Conservation (phyloP, 495 filamentous ascomycete genomes). For the Penicillium steckii region DNA sequence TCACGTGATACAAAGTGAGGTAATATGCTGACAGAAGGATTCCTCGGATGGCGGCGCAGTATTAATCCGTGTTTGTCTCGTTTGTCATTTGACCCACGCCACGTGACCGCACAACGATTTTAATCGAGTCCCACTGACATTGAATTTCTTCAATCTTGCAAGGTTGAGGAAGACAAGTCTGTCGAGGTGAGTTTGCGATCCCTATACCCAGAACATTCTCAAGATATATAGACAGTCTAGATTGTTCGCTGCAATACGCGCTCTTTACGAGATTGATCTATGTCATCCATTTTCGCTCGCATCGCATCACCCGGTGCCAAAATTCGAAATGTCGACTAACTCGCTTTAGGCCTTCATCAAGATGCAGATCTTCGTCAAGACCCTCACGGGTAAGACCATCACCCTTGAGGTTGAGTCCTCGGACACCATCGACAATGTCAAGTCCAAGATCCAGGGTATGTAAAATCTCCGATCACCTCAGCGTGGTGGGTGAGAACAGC, state of each 20-base stretch:
- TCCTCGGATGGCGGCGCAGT: neutral
- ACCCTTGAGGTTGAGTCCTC: slow-evolving; percentile 99
- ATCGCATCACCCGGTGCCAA: neutral
- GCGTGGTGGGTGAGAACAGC: slow-evolving; percentile 6
- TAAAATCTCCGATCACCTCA: neutral
- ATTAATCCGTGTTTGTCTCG: neutral
- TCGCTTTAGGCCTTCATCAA: slow-evolving; percentile 51
- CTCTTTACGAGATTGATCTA: neutral
- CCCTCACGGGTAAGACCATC: slow-evolving; percentile 99
- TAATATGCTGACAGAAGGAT: neutral
- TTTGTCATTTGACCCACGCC: slow-evolving; percentile 9
- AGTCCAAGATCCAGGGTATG: slow-evolving; percentile 82
- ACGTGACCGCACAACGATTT: slow-evolving; percentile 53
- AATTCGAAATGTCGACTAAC: slow-evolving; percentile 9
- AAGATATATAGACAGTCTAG: neutral
- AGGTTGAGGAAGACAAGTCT: slow-evolving; percentile 20
- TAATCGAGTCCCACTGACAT: slow-evolving; percentile 34
- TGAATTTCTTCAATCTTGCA: slow-evolving; percentile 31
- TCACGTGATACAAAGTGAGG: slow-evolving; percentile 1
- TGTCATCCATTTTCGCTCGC: neutral
- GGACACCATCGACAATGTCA: slow-evolving; percentile 99
- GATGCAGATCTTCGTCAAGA: slow-evolving; percentile 99
- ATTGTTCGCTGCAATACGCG: slow-evolving; percentile 8
- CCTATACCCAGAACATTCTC: neutral
- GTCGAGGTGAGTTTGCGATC: slow-evolving; percentile 41